These are phyloP conservation scores for Oryza coarctata DNA, from an alignment of 176 grass and related monocot genomes.

Conservation along the genomic window DNA sequence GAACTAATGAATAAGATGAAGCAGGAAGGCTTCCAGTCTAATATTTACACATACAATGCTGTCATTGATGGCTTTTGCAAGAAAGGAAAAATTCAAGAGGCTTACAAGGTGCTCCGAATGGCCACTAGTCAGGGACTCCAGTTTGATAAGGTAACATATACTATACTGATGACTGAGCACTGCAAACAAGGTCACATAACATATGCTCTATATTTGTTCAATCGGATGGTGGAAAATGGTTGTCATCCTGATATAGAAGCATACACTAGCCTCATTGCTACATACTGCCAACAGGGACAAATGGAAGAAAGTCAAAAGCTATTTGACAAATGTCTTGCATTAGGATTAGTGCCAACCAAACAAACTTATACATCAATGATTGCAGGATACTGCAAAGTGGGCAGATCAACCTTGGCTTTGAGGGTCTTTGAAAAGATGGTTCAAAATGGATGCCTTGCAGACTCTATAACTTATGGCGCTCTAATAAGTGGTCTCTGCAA, in stretches of 20 bases:
- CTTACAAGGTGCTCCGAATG: constrained; percentile 69
- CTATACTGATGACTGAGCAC: constrained; percentile 68
- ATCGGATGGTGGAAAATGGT: constrained; percentile 59
- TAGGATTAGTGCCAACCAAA: constrained; percentile 68
- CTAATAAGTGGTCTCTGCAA: constrained; percentile 87
- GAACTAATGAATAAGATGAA: constrained; percentile 70
- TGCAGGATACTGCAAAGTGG: constrained; percentile 77
- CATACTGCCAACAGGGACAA: constrained; percentile 64
- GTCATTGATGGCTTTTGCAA: constrained; percentile 69
- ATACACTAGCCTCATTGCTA: constrained; percentile 77
- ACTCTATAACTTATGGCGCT: constrained; percentile 80
- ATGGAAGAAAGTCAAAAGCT: constrained; percentile 72
- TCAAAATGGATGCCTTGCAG: constrained; percentile 62
- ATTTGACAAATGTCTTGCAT: constrained; percentile 66
- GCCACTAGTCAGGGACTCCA: constrained; percentile 56
- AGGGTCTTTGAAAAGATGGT: constrained; percentile 78
- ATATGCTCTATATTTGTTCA: constrained; percentile 67
- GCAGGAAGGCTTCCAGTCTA: constrained; percentile 53
- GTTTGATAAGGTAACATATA: constrained; percentile 83
- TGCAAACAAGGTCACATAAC: constrained; percentile 71
- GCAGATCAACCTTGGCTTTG: constrained; percentile 68
- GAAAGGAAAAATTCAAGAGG: constrained; percentile 67
- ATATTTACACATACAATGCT: constrained; percentile 89
- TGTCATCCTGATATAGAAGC: constrained; percentile 78
- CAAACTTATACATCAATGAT: constrained; percentile 92